Evolutionary conservation across 805 yeast species (phyloP).

Genomic region (Candida golubevii): DNA sequence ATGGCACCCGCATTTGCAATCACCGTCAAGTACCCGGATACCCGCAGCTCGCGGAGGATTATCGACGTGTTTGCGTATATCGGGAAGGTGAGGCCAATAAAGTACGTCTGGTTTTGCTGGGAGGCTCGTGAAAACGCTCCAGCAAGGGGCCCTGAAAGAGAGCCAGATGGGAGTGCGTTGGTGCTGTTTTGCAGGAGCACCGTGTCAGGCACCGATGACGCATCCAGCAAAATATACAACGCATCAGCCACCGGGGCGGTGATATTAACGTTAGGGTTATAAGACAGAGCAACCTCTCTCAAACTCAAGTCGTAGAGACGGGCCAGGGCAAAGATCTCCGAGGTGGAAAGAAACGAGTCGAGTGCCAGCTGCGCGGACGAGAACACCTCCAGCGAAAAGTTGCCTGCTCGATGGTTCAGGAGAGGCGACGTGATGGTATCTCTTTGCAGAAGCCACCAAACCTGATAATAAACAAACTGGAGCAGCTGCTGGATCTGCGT

Average conservation of each 20-base stretch:
- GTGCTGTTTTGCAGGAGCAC: slow-evolving; percentile 21
- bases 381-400: slow-evolving; percentile 45
- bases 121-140: slow-evolving; percentile 26
- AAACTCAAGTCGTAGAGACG: slow-evolving; percentile 62
- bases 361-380: slow-evolving; percentile 42
- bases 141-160: slow-evolving; percentile 60
- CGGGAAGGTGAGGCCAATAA: slow-evolving; percentile 75
- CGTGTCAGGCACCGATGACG: slow-evolving; percentile 41
- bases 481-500: slow-evolving; percentile 72
- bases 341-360: slow-evolving; percentile 60
- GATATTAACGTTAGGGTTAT: slow-evolving; percentile 25
- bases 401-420: slow-evolving; percentile 66
- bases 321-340: slow-evolving; percentile 60
- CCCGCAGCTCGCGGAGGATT: slow-evolving; percentile 45
- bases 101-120: slow-evolving; percentile 31
- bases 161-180: slow-evolving; percentile 18
- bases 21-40: slow-evolving; percentile 70
- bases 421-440: slow-evolving; percentile 60
- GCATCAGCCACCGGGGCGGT: slow-evolving; percentile 28
- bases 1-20: slow-evolving; percentile 32
- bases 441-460: slow-evolving; percentile 57
- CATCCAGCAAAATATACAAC: slow-evolving; percentile 49
- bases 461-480: slow-evolving; percentile 61
- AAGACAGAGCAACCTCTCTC: slow-evolving; percentile 38
- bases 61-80: slow-evolving; percentile 72